Evolutionary conservation across 345 rosid species (phyloP).

Genomic region (Clarkia xantiana): DNA sequence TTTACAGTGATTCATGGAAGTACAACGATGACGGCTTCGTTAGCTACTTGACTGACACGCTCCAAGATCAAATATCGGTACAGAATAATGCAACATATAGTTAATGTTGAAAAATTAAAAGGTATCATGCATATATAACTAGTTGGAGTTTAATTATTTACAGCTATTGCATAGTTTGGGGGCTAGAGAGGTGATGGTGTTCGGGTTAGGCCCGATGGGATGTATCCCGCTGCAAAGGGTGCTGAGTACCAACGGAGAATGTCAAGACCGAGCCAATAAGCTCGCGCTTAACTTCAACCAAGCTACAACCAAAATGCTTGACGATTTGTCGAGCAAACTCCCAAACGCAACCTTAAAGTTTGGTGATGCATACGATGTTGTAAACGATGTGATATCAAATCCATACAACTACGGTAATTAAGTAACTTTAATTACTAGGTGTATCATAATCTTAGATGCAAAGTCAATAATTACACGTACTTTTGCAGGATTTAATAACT

Average conservation of each 20-base stretch:
- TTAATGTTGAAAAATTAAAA: too few relatives aligned
- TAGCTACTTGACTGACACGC: conserved; percentile 57
- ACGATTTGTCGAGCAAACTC: conserved; percentile 23
- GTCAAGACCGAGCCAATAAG: conserved; percentile 60
- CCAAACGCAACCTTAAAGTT: conserved; percentile 47
- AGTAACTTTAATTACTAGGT: too few relatives aligned
- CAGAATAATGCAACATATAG: not conserved
- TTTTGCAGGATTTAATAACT: conserved; percentile 51
- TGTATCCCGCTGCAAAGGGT: conserved; percentile 97
- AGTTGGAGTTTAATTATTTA: not conserved
- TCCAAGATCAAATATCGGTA: conserved; percentile 53
- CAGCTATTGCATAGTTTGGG: conserved; percentile 55
- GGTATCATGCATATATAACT: too few relatives aligned
- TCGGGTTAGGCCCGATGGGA: conserved; percentile 96
- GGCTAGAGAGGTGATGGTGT: conserved; percentile 64
- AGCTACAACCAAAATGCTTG: conserved; percentile 35
- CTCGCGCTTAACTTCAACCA: conserved; percentile 54
- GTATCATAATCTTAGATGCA: too few relatives aligned
- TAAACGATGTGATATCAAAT: conserved; percentile 49
- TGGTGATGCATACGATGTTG: conserved; percentile 82
- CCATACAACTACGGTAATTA: conserved; percentile 51
- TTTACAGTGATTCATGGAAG: conserved; percentile 73
- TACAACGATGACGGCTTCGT: conserved; percentile 66
- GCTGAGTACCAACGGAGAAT: conserved; percentile 40
- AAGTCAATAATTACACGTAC: too few relatives aligned